A percentile compares a stretch with the other conserved stretches of the same genome.
These are phyloP conservation scores for Pichia kluyveri DNA, from an alignment of 805 yeast species.

Conservation along the genomic window DNA sequence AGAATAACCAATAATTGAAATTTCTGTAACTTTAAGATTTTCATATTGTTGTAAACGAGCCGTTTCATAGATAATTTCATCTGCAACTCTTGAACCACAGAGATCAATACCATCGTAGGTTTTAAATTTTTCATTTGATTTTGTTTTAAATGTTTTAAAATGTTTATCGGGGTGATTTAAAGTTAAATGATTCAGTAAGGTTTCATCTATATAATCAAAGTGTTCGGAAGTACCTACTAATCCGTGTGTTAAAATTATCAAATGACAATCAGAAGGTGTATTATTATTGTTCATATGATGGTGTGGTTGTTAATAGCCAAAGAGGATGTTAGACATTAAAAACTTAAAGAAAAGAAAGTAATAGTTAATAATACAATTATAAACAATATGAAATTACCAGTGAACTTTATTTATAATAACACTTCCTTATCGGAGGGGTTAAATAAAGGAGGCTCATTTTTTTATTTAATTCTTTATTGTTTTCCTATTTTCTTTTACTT, in stretches of 20 bases:
- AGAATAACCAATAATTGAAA: conserved; percentile 81
- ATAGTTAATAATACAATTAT: no score
- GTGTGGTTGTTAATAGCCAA: no score
- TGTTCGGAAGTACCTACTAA: conserved; percentile 75
- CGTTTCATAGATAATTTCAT: conserved; percentile 46
- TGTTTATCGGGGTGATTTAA: conserved; percentile 19
- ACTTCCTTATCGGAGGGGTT: no score
- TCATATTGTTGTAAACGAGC: conserved; percentile 5
- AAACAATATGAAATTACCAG: no score
- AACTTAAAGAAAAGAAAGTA: no score
- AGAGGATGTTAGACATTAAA: no score
- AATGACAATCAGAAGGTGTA: conserved; percentile 32
- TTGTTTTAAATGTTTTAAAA: conserved; percentile 39
- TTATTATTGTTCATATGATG: neutral
- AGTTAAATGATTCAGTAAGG: conserved; percentile 21
- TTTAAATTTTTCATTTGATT: conserved; percentile 58
- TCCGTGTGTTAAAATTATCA: conserved; percentile 50
- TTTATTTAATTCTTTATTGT: no score
- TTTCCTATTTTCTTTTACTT: no score
- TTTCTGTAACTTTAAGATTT: conserved; percentile 38
- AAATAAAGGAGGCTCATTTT: no score
- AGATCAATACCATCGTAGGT: conserved; percentile 86
- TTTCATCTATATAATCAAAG: conserved; percentile 45
- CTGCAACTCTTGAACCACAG: conserved; percentile 67
- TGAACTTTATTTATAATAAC: no score